Evolutionary conservation across 2,329 filamentous ascomycete genomes (phyloP).

Genomic region (Aspergillus fructus): DNA sequence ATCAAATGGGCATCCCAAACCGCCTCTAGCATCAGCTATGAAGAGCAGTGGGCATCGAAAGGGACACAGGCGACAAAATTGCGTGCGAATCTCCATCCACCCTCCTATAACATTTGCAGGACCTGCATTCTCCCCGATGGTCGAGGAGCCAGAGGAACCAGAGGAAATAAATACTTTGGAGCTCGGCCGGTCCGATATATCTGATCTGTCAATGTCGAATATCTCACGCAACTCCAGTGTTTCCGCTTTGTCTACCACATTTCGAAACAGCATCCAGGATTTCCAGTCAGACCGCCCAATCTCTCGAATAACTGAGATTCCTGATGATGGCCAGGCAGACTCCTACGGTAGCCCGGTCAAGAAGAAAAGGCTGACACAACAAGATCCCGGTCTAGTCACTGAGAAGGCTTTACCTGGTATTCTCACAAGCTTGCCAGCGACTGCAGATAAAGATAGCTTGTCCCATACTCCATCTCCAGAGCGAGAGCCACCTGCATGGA

Average conservation of each 20-base stretch:
- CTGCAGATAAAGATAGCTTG: conserved; percentile 16
- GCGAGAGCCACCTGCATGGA: conserved; percentile 26
- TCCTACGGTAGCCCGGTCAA: conserved; percentile 24
- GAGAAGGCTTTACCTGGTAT: conserved; percentile 25
- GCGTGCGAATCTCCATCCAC: conserved; percentile 42
- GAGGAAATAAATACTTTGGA: conserved; percentile 25
- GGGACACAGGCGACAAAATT: conserved; percentile 44
- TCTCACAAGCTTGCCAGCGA: conserved; percentile 25
- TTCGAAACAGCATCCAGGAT: conserved; percentile 16
- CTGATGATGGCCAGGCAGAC: not conserved
- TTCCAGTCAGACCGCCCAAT: conserved; percentile 3
- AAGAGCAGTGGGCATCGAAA: conserved; percentile 36
- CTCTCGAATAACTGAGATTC: conserved; percentile 9
- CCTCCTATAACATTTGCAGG: conserved; percentile 36
- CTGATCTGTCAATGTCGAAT: conserved; percentile 17
- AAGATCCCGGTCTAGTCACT: conserved; percentile 19
- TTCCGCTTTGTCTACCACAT: conserved; percentile 17
- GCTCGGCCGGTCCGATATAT: conserved; percentile 23
- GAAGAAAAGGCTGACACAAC: conserved; percentile 24
- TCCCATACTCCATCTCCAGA: conserved; percentile 33
- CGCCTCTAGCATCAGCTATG: conserved; percentile 31
- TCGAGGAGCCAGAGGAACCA: conserved; percentile 36
- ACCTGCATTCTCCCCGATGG: conserved; percentile 33
- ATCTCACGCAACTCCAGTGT: conserved; percentile 18
- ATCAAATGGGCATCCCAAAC: conserved; percentile 21